Evolutionary conservation across 2,329 filamentous ascomycete species (phyloP).

Genomic region (Niveomyces coronatus): DNA sequence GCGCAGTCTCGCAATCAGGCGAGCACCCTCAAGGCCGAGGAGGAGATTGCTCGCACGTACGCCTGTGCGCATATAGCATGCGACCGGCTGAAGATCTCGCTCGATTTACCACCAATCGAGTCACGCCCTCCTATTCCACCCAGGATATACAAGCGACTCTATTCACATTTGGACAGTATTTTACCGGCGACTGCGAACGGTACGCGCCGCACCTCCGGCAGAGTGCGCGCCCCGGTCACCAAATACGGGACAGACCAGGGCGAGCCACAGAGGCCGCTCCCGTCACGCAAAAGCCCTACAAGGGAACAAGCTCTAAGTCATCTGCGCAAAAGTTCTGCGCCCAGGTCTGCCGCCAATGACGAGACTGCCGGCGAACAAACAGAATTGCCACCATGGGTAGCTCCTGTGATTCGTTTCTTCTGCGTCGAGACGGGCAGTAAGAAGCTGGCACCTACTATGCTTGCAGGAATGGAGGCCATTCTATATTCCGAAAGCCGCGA

Average conservation of each 20-base stretch:
- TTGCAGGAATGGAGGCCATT: constrained; percentile 59
- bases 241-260: constrained; percentile 17
- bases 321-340: constrained; percentile 29
- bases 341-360: constrained; percentile 24
- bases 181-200: constrained; percentile 38
- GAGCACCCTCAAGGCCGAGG: constrained; percentile 68
- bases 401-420: constrained; percentile 55
- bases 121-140: constrained; percentile 69
- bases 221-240: constrained; percentile 24
- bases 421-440: constrained; percentile 49
- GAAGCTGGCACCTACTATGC: constrained; percentile 58
- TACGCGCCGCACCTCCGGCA: constrained; percentile 19
- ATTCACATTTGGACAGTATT: constrained; percentile 66
- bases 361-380: constrained; percentile 22
- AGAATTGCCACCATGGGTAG: constrained; percentile 55
- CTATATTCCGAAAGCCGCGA: constrained; percentile 31
- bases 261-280: constrained; percentile 21
- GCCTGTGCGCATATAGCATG: constrained; percentile 86
- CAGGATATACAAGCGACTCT: constrained; percentile 74
- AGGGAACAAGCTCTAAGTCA: constrained; percentile 34
- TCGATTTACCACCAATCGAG: constrained; percentile 69
- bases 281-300: constrained; percentile 34
- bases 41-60: constrained; percentile 78
- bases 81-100: constrained; percentile 64
- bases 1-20: constrained; percentile 72